These are phyloP conservation scores for Periconia sp. DNA, from an alignment of 2,329 filamentous ascomycete species.

Conservation along the genomic window DNA sequence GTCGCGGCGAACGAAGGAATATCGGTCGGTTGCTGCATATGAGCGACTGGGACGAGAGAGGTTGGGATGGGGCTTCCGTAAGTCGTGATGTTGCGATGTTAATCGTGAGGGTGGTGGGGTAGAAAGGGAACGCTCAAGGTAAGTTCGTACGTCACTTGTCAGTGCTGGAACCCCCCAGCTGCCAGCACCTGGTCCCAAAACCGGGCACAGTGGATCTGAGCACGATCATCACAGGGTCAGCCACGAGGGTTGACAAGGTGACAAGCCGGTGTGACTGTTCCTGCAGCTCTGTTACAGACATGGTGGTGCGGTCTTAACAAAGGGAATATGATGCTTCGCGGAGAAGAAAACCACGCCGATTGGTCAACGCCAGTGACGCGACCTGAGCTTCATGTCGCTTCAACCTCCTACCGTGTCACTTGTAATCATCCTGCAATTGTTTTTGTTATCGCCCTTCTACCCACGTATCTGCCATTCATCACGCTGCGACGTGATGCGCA, in stretches of 20 bases:
- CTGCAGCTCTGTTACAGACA: conserved; percentile 8
- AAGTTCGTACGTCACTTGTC: not conserved
- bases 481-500: conserved; percentile 31
- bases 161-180: no score
- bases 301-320: conserved; percentile 7
- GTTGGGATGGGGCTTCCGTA: not conserved
- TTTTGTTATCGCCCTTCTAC: not conserved
- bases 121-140: not conserved
- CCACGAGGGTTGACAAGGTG: not conserved
- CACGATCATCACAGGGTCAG: conserved; percentile 15
- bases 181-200: not conserved
- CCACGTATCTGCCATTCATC: not conserved
- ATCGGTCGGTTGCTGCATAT: conserved; percentile 46
- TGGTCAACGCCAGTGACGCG: conserved; percentile 2
- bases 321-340: not conserved
- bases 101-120: conserved; percentile 3
- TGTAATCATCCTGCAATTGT: not conserved
- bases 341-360: conserved; percentile 2
- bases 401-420: not conserved
- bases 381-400: conserved; percentile 5
- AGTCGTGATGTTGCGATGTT: conserved; percentile 8
- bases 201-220: conserved; percentile 3
- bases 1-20: conserved; percentile 69
- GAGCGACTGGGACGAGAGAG: not conserved
- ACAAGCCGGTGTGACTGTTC: conserved; percentile 12